phyloP scores from a whole-genome alignment of 768 basidiomycete species.

The Favolaschia claudopus region DNA sequence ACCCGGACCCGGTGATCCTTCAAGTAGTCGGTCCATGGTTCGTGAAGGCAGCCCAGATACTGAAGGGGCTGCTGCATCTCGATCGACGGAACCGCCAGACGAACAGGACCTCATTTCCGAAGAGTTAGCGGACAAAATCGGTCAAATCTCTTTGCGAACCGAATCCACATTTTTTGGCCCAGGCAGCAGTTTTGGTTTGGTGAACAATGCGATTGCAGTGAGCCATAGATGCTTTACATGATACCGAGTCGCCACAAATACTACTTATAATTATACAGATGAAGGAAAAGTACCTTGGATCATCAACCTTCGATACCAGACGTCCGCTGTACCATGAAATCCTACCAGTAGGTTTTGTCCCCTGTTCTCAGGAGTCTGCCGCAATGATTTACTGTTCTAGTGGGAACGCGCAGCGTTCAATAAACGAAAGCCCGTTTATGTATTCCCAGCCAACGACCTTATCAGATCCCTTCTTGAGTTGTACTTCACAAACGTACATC shows the following conservation, averaged over 20 bases:
- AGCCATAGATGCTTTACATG: too few species aligned
- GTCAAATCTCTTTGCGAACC: too few species aligned
- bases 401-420: conserved; percentile 43
- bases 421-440: conserved; percentile 36
- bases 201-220: conserved; percentile 47
- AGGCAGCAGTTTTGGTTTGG: conserved; percentile 50
- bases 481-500: conserved; percentile 64
- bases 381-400: conserved; percentile 29
- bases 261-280: too few species aligned
- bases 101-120: too few species aligned
- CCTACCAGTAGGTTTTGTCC: conserved; percentile 5
- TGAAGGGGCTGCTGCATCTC: too few species aligned
- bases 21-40: too few species aligned
- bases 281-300: conserved; percentile 20
- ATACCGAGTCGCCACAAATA: too few species aligned
- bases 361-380: not conserved
- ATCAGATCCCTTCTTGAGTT: conserved; percentile 56
- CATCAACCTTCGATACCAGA: not conserved
- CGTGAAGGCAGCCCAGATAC: too few species aligned
- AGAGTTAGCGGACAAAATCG: too few species aligned
- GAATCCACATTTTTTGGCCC: conserved; percentile 55
- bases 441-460: conserved; percentile 59
- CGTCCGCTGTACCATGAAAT: conserved; percentile 26
- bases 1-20: too few species aligned
- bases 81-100: too few species aligned